These are phyloP conservation scores for Halteria grandinella DNA, from an alignment of 73 alveolate species.

Conservation along the genomic window DNA sequence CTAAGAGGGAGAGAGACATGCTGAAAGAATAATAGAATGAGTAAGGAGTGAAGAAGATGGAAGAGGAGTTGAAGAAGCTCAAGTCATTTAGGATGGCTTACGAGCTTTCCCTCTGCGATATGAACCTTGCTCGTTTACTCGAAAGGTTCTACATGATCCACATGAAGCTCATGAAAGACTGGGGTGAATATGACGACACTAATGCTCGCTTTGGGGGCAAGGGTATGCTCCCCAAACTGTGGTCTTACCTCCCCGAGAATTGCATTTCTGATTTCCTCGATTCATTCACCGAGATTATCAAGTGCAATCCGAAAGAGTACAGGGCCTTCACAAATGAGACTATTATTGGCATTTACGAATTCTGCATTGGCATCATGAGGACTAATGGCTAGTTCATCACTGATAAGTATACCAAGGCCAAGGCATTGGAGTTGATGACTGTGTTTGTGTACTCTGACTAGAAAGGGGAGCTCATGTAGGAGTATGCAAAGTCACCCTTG, in stretches of 20 bases:
- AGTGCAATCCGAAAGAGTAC: slow-evolving; percentile 8
- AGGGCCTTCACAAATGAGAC: slow-evolving; percentile 34
- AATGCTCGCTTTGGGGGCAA: slow-evolving; percentile 28
- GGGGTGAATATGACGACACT: slow-evolving; percentile 57
- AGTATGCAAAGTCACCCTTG: background rate
- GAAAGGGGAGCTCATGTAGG: slow-evolving; percentile 46
- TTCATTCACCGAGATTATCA: slow-evolving; percentile 24
- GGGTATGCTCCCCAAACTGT: slow-evolving; percentile 47
- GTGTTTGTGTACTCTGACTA: slow-evolving; percentile 48
- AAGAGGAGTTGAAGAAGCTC: slow-evolving; percentile 38
- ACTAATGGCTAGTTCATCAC: slow-evolving; percentile 61
- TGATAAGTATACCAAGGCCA: slow-evolving; percentile 74
- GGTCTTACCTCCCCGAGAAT: slow-evolving; percentile 55
- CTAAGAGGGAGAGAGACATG: slow-evolving; percentile 58
- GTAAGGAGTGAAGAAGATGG: background rate
- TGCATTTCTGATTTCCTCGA: slow-evolving; percentile 56
- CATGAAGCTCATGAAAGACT: slow-evolving; percentile 48
- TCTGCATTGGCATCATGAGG: slow-evolving; percentile 34
- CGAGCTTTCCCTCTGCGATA: slow-evolving; percentile 48
- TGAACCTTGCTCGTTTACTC: slow-evolving; percentile 40
- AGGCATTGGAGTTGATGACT: slow-evolving; percentile 68
- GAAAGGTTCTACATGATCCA: slow-evolving; percentile 50
- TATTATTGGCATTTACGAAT: slow-evolving; percentile 19
- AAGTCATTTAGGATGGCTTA: slow-evolving; percentile 53
- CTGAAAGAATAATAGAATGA: background rate